Conservation (phyloP, 768 basidiomycete species). For the Podaxis sp. region DNA sequence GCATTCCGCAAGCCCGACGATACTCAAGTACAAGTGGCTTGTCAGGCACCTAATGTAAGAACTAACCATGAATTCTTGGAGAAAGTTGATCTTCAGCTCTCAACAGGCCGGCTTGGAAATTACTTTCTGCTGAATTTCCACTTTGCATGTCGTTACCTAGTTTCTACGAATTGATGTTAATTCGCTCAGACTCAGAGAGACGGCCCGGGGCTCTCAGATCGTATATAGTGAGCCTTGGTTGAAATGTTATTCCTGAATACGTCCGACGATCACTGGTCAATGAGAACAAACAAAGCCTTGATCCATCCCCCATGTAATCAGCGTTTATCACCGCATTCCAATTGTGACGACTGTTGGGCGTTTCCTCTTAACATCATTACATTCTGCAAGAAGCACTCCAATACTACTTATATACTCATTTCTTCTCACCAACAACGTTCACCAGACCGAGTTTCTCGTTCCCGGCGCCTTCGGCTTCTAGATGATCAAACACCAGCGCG, state of each 20-base stretch:
- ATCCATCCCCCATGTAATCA: too few species aligned
- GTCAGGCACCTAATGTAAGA: constrained; percentile 33
- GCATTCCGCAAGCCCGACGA: constrained; percentile 37
- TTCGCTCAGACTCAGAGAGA: neutral
- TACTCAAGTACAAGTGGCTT: constrained; percentile 36
- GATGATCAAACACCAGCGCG: neutral
- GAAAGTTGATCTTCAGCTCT: neutral
- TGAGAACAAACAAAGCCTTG: too few species aligned
- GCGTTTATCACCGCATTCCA: too few species aligned
- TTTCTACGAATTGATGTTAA: neutral
- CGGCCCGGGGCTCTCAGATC: too few species aligned
- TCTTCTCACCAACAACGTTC: neutral
- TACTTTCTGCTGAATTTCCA: neutral
- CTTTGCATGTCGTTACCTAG: neutral
- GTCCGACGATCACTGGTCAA: too few species aligned
- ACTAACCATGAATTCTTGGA: neutral
- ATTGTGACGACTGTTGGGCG: neutral
- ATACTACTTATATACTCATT: neutral
- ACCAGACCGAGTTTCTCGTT: neutral
- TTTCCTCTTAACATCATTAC: neutral
- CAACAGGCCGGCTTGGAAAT: neutral
- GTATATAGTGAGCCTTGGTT: too few species aligned
- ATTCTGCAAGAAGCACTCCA: neutral
- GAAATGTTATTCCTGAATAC: too few species aligned
- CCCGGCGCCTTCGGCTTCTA: neutral